Evolutionary conservation across 306 rosid genomes (phyloP).

Genomic region (Lupinus albus): DNA sequence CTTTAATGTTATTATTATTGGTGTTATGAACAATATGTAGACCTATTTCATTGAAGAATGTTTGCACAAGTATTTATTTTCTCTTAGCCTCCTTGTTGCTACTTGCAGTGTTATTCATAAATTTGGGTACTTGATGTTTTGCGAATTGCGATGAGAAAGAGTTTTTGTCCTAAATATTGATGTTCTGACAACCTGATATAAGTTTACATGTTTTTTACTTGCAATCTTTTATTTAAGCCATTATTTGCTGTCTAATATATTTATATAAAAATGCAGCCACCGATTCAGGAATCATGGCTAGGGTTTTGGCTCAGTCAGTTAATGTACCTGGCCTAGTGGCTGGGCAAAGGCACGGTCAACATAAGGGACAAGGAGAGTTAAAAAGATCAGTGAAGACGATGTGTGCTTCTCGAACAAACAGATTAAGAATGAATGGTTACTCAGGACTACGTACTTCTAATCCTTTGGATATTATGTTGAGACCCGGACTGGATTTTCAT

Average conservation of each 20-base stretch:
- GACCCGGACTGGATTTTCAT: constrained; percentile 61
- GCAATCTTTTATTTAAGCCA: constrained; percentile 24
- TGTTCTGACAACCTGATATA: constrained; percentile 11
- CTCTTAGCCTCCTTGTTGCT: constrained; percentile 31
- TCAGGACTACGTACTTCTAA: constrained; percentile 72
- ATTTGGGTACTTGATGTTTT: constrained; percentile 2
- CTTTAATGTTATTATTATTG: not conserved
- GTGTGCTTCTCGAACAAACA: constrained; percentile 53
- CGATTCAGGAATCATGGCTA: constrained; percentile 62
- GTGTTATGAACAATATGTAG: not conserved
- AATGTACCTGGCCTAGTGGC: constrained; percentile 64
- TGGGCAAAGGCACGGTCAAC: constrained; percentile 54
- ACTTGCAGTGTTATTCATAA: constrained; percentile 8
- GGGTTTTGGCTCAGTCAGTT: constrained; percentile 82
- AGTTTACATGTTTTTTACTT: constrained; percentile 4
- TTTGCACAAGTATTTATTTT: constrained; percentile 2
- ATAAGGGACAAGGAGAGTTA: constrained; percentile 62
- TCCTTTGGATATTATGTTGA: constrained; percentile 63
- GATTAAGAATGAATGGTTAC: constrained; percentile 58
- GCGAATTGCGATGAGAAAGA: constrained; percentile 2
- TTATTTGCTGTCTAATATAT: constrained; percentile 28
- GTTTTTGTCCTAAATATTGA: constrained; percentile 10
- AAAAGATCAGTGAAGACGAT: constrained; percentile 62
- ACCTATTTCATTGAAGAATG: constrained; percentile 23
- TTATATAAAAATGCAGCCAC: constrained; percentile 40